Evolutionary conservation across 257 asterid species (phyloP).

Genomic region (Solanum pennellii): DNA sequence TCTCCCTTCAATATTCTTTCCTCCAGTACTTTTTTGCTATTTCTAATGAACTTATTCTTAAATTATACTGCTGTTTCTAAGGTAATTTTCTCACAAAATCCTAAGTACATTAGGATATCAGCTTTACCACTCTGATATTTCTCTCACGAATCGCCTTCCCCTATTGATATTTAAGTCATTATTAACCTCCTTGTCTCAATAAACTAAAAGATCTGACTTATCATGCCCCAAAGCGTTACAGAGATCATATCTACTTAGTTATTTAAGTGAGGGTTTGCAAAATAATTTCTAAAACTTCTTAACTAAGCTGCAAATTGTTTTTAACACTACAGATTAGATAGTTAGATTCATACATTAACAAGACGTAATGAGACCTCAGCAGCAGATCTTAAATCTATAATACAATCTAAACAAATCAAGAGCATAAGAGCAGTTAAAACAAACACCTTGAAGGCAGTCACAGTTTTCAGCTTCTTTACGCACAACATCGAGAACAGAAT

Average conservation of each 20-base stretch:
- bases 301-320: background rate
- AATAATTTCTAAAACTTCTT: background rate
- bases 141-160: background rate
- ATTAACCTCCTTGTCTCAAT: background rate
- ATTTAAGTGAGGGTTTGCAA: background rate
- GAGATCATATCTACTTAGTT: background rate
- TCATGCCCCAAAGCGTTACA: background rate
- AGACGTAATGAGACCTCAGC: background rate
- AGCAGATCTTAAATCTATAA: background rate
- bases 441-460: conserved; percentile 41
- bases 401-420: background rate
- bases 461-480: conserved; percentile 40
- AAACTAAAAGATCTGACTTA: background rate
- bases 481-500: conserved; percentile 43
- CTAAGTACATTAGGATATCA: background rate
- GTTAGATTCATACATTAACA: background rate
- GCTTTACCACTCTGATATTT: background rate
- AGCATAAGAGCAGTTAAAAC: background rate
- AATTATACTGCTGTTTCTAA: background rate
- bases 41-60: background rate
- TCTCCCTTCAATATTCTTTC: background rate
- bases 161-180: background rate
- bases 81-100: background rate
- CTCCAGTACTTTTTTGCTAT: too few species aligned
- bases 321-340: background rate